Evolutionary conservation across 2,329 filamentous ascomycete species (phyloP).

Genomic region (Sporothrix globosa): DNA sequence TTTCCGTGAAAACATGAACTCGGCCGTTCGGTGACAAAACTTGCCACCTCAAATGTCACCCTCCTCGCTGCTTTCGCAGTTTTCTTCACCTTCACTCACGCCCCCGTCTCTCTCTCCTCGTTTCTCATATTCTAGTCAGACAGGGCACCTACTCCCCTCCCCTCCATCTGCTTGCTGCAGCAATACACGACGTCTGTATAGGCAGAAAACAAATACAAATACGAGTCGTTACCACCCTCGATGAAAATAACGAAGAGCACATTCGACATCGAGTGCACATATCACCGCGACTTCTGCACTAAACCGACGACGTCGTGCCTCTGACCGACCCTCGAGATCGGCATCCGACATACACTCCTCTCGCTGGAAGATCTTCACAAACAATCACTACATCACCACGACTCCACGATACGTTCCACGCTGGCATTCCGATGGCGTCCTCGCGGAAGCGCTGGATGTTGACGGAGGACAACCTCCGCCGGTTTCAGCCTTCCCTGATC

Average conservation of each 20-base stretch:
- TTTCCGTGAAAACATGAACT: neutral
- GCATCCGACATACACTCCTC: neutral
- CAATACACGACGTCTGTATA: neutral
- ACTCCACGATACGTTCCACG: neutral
- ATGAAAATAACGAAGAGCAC: neutral
- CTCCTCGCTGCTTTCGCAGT: neutral
- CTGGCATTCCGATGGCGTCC: constrained; percentile 1
- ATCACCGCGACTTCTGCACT: neutral
- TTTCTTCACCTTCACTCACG: neutral
- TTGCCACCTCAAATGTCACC: neutral
- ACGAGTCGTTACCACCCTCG: neutral
- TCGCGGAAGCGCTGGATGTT: constrained; percentile 22
- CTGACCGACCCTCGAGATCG: neutral
- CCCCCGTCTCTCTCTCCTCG: neutral
- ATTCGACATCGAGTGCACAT: neutral
- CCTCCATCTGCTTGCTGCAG: neutral
- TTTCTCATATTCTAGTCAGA: neutral
- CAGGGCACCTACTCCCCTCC: neutral
- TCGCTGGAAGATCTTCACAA: neutral
- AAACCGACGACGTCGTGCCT: neutral
- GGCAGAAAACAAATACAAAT: neutral
- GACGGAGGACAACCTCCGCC: constrained; percentile 32
- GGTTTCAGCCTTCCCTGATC: constrained; percentile 32
- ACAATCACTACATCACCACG: neutral
- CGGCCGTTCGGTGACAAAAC: neutral